Evolutionary conservation across 805 yeast species (phyloP), one percentile per base, ranked within the genome.

Genomic region (Wickerhamiella nectarea): DNA sequence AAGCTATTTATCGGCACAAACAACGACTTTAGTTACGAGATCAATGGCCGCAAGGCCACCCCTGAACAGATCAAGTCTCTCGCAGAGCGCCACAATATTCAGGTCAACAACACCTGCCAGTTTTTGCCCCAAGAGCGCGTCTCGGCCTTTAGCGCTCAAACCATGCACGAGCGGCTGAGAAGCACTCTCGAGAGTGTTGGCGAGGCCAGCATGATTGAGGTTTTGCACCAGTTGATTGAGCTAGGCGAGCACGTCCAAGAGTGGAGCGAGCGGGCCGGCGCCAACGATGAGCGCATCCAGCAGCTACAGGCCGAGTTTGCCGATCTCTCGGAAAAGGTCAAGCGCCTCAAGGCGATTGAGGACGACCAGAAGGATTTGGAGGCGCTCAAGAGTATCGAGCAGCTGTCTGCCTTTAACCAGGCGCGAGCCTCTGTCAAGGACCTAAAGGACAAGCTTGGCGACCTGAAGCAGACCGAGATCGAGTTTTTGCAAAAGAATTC

Each of bases 51-150:
- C 19, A n/a, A 34, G 2, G 45, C 34, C 2, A 15, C 36, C 12
- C 24, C 56, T 59, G 74, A 70, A 3, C 18, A 19, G 34, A 58
- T 76, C 2, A 67, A 68, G 29, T 78, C 77, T 19, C 84, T 83
- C 64, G 78, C 91, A 44, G 82, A 80, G 54, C 71, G 56, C 2
- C 69, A 76, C 49, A 81, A 81, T 55, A 80, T 91, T 47, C 97
- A 91, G 56, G 67, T 91, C 45, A 93, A 85, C 57, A 91, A 89
- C 57, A 67, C 89, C 40, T 87, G 97, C 56, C 96, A 89, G 57
- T 91, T 91, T 56, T 65, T 91, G 44, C 95, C 98, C 0, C 99
- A 91, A 58, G 97, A 89, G 54, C 70, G 93, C 47, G 97, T 91
- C 6, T 89, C 94, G 2, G 85, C 83, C 50, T 91, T 91, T 66